Evolutionary conservation across 805 yeast species (phyloP).

Genomic region (Candida maltosa): DNA sequence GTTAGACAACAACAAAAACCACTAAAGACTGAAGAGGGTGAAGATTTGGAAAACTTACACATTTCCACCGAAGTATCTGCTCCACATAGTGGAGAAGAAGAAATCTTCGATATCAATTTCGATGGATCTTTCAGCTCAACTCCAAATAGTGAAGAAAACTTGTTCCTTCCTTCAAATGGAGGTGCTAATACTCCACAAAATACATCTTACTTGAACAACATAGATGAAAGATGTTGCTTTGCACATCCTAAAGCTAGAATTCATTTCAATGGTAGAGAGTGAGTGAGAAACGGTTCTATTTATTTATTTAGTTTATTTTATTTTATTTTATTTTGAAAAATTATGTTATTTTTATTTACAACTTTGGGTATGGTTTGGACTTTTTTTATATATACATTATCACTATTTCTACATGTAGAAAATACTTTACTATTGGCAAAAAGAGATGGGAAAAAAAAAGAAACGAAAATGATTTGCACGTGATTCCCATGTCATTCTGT

Average conservation of each 20-base stretch:
- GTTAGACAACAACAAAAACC: conserved; percentile 86
- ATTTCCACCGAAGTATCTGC: conserved; percentile 9
- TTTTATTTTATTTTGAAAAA: too few species aligned
- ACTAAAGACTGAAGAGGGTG: conserved; percentile 6
- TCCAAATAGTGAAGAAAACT: conserved; percentile 16
- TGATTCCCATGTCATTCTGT: too few species aligned
- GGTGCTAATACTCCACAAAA: conserved; percentile 31
- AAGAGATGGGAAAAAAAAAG: neutral
- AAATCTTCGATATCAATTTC: conserved; percentile 34
- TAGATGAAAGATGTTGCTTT: conserved; percentile 37
- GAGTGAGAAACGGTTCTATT: too few species aligned
- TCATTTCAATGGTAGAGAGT: conserved; percentile 12
- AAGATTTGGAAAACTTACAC: conserved; percentile 13
- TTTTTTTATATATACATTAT: too few species aligned
- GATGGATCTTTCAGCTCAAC: conserved; percentile 1
- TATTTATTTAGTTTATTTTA: too few species aligned
- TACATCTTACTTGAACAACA: conserved; percentile 10
- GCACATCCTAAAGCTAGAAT: conserved; percentile 44
- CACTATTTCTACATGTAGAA: too few species aligned
- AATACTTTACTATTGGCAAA: neutral
- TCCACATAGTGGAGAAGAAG: conserved; percentile 12
- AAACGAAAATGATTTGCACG: too few species aligned
- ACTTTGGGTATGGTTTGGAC: too few species aligned
- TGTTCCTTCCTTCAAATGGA: conserved; percentile 27
- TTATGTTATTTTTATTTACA: too few species aligned